Conservation (phyloP, 2,329 filamentous ascomycete species). For the Fusarium nanum region DNA sequence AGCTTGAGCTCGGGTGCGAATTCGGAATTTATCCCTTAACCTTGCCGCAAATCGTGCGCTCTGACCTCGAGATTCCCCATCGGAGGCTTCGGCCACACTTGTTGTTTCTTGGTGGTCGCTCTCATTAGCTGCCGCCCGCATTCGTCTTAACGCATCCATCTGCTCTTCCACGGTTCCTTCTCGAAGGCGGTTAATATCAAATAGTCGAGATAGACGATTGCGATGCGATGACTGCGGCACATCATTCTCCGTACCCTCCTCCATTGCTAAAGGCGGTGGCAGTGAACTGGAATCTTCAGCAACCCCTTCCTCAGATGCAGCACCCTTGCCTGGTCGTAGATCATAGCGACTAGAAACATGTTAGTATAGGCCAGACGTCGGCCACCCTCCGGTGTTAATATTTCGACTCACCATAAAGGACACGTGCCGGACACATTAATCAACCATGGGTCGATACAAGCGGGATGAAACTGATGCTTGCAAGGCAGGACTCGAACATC, state of each 20-base stretch:
- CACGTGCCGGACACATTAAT: constrained; percentile 77
- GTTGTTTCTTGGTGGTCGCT: constrained; percentile 32
- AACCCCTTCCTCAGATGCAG: constrained; percentile 31
- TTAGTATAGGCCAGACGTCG: constrained; percentile 31
- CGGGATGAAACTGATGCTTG: constrained; percentile 74
- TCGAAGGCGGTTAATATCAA: constrained; percentile 68
- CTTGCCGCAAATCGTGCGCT: constrained; percentile 61
- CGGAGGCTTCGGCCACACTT: constrained; percentile 32
- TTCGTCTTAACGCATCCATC: constrained; percentile 67
- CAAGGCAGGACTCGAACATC: constrained; percentile 76
- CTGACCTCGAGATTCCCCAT: constrained; percentile 53
- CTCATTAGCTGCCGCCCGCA: constrained; percentile 47
- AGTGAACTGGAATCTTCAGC: constrained; percentile 45
- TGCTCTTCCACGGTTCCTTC: constrained; percentile 71
- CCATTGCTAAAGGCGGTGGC: constrained; percentile 58
- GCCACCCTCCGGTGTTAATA: neutral
- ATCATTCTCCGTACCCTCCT: constrained; percentile 55
- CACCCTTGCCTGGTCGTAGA: constrained; percentile 57
- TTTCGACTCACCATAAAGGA: constrained; percentile 70
- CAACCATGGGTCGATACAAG: constrained; percentile 76
- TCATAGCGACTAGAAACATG: constrained; percentile 63
- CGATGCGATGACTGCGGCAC: constrained; percentile 51
- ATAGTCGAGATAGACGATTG: constrained; percentile 62
- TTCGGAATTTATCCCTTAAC: constrained; percentile 65
- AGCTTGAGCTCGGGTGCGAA: constrained; percentile 60